These are phyloP conservation scores for Trypanosoma rangeli DNA, from an alignment of 208 protist species.

Conservation along the genomic window DNA sequence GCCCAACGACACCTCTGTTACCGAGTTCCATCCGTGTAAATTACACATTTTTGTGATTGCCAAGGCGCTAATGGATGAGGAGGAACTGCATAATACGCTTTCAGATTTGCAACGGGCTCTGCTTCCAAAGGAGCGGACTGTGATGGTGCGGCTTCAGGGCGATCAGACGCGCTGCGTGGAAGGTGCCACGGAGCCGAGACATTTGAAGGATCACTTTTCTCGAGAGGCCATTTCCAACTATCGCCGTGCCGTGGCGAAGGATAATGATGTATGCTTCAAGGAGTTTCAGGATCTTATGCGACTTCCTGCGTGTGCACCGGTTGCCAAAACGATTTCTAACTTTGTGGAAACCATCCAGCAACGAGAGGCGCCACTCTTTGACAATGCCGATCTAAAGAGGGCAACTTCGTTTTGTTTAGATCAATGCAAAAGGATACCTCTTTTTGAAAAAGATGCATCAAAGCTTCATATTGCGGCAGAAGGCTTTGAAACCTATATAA, in stretches of 20 bases:
- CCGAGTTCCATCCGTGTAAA: constrained; percentile 21
- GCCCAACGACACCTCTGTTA: neutral
- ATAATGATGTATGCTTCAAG: constrained; percentile 71
- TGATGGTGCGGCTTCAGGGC: neutral
- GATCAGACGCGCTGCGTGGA: neutral
- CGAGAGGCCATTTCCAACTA: constrained; percentile 56
- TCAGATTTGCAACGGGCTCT: constrained; percentile 1
- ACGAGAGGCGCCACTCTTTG: constrained; percentile 21
- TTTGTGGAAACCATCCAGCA: constrained; percentile 49
- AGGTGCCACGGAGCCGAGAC: neutral
- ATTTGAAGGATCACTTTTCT: constrained; percentile 3
- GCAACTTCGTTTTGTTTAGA: constrained; percentile 24
- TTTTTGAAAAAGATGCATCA: constrained; percentile 18
- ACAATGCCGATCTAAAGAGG: constrained; percentile 23
- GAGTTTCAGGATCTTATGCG: constrained; percentile 72
- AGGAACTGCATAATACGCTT: constrained; percentile 21
- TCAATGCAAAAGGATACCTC: constrained; percentile 28
- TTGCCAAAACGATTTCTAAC: constrained; percentile 48
- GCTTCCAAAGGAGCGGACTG: neutral
- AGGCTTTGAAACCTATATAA: constrained; percentile 81
- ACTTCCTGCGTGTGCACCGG: constrained; percentile 23
- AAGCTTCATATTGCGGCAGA: constrained; percentile 41
- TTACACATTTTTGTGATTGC: constrained; percentile 68
- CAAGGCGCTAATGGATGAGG: constrained; percentile 45
- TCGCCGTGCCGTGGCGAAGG: constrained; percentile 46